These are phyloP conservation scores for Diophrys sp. DNA, from an alignment of 73 alveolate genomes.

Conservation along the genomic window DNA sequence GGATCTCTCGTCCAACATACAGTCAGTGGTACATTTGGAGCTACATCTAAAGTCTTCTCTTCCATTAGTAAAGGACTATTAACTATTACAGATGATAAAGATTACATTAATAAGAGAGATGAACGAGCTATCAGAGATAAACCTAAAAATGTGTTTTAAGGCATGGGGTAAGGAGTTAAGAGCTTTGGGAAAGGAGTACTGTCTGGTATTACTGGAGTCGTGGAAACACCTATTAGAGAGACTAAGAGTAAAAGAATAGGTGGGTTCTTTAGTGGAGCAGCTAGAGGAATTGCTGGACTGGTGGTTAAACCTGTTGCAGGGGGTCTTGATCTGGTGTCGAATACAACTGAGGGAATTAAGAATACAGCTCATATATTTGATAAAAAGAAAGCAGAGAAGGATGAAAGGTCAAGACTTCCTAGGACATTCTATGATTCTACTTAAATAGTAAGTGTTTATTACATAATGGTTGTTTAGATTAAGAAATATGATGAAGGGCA, in stretches of 20 bases:
- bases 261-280: slow-evolving; percentile 89
- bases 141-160: slow-evolving; percentile 91
- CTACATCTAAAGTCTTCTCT: slow-evolving; percentile 84
- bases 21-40: slow-evolving; percentile 94
- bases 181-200: slow-evolving; percentile 58
- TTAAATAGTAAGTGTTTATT: slow-evolving; percentile 16
- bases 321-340: slow-evolving; percentile 87
- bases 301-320: slow-evolving; percentile 89
- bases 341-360: slow-evolving; percentile 98
- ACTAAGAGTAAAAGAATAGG: slow-evolving; percentile 75
- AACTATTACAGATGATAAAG: slow-evolving; percentile 89
- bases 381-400: slow-evolving; percentile 58
- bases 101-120: slow-evolving; percentile 83
- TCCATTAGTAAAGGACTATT: slow-evolving; percentile 90
- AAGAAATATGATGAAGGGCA: too few relatives aligned
- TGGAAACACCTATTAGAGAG: slow-evolving; percentile 85
- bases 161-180: slow-evolving; percentile 89
- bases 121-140: slow-evolving; percentile 81
- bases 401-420: slow-evolving; percentile 89
- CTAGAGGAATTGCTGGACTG: slow-evolving; percentile 88
- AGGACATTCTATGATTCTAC: slow-evolving; percentile 91
- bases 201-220: slow-evolving; percentile 87
- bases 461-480: neutral
- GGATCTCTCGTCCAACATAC: slow-evolving; percentile 91
- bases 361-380: slow-evolving; percentile 84